These are phyloP conservation scores for Solanum pennellii DNA, from an alignment of 257 asterid species.

Conservation along the genomic window DNA sequence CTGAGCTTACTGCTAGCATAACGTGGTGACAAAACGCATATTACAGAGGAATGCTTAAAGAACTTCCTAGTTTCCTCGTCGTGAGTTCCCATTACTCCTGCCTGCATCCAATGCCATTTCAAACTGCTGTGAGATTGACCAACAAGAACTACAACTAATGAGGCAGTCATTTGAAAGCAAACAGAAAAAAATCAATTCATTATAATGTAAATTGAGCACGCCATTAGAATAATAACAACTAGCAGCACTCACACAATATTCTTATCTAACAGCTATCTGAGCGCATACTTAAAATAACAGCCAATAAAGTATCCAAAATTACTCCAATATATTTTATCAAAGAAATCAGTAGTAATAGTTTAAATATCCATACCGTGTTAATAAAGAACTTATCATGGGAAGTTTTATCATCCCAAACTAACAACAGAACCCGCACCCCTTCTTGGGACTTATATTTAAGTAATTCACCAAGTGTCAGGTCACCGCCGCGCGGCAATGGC, in stretches of 20 bases:
- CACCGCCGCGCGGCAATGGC: conserved; percentile 79
- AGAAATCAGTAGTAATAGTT: neutral
- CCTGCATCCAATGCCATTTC: conserved; percentile 29
- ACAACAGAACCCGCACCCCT: conserved; percentile 84
- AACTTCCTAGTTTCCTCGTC: conserved; percentile 90
- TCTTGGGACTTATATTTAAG: conserved; percentile 87
- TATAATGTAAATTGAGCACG: neutral
- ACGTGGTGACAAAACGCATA: conserved; percentile 80
- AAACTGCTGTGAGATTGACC: conserved; percentile 1
- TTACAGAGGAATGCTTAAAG: conserved; percentile 78
- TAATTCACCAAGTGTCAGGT: conserved; percentile 77
- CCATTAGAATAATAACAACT: neutral
- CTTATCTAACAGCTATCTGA: neutral
- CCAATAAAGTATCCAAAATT: neutral
- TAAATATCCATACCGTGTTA: conserved; percentile 42
- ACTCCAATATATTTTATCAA: neutral
- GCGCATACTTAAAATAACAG: neutral
- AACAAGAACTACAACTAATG: neutral
- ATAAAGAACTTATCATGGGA: conserved; percentile 57
- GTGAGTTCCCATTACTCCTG: conserved; percentile 80
- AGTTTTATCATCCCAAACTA: conserved; percentile 94
- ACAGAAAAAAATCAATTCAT: neutral
- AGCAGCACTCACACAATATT: neutral
- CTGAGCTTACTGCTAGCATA: conserved; percentile 79
- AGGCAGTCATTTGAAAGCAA: neutral